Evolutionary conservation across 2,329 filamentous ascomycete species (phyloP).

Genomic region (Fusarium goolgardi): DNA sequence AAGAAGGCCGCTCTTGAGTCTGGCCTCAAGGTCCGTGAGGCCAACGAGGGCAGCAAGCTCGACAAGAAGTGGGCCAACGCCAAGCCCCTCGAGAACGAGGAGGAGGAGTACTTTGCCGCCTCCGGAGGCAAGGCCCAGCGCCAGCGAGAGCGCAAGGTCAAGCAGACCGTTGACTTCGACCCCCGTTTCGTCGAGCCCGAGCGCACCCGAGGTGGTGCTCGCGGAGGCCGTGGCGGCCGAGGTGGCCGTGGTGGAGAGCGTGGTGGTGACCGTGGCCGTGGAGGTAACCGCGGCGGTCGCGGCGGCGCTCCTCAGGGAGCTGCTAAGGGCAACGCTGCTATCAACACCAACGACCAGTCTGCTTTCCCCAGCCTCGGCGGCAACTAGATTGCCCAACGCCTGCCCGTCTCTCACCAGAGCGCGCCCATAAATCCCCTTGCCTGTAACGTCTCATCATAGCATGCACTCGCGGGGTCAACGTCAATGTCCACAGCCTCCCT

Average conservation of each 20-base stretch:
- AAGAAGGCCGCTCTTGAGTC: slow-evolving; percentile 80
- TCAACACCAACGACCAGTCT: slow-evolving; percentile 68
- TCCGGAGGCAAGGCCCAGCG: slow-evolving; percentile 81
- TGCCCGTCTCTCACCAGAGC: slow-evolving; percentile 29
- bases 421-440: slow-evolving; percentile 31
- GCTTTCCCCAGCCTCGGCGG: slow-evolving; percentile 72
- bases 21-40: slow-evolving; percentile 78
- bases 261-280: slow-evolving; percentile 55
- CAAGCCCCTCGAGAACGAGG: slow-evolving; percentile 75
- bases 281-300: slow-evolving; percentile 43
- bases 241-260: slow-evolving; percentile 57
- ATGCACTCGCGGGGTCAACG: slow-evolving; percentile 41
- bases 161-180: slow-evolving; percentile 90
- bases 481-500: slow-evolving; percentile 35
- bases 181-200: slow-evolving; percentile 81
- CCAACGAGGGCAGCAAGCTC: slow-evolving; percentile 89
- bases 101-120: slow-evolving; percentile 83
- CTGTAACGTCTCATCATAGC: slow-evolving; percentile 35
- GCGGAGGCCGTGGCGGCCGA: slow-evolving; percentile 60
- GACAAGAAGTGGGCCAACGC: slow-evolving; percentile 95
- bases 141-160: slow-evolving; percentile 91
- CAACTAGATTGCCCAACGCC: slow-evolving; percentile 54
- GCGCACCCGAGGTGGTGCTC: slow-evolving; percentile 65
- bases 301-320: slow-evolving; percentile 51
- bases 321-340: slow-evolving; percentile 48